A percentile compares a stretch with the other conserved stretches of the same genome.
These are phyloP conservation scores for Skeletonema marinoi DNA, from an alignment of 108 stramenopile species.

Conservation along the genomic window DNA sequence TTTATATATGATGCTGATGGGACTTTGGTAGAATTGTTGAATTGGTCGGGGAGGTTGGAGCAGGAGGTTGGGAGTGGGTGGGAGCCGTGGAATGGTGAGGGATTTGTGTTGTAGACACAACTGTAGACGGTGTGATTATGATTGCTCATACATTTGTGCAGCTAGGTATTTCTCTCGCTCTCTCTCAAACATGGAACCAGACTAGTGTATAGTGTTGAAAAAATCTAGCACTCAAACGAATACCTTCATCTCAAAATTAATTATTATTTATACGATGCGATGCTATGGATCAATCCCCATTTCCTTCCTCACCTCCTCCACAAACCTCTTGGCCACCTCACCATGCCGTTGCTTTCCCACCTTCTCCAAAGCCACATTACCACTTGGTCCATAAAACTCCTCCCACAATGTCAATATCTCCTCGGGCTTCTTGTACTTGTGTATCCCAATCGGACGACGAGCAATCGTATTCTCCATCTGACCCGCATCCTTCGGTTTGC, in stretches of 20 bases:
- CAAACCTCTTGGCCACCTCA: slow-evolving; percentile 23
- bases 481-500: slow-evolving; percentile 41
- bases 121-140: too few relatives aligned
- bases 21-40: slow-evolving; percentile 73
- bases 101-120: slow-evolving; percentile 16
- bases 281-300: slow-evolving; percentile 32
- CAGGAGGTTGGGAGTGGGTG: slow-evolving; percentile 52
- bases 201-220: too few relatives aligned
- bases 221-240: too few relatives aligned
- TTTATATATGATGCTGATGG: slow-evolving; percentile 91
- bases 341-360: neutral
- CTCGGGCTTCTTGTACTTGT: slow-evolving; percentile 36
- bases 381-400: slow-evolving; percentile 33
- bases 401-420: slow-evolving; percentile 4
- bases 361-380: neutral
- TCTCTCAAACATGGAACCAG: too few relatives aligned
- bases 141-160: too few relatives aligned
- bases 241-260: too few relatives aligned
- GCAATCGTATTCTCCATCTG: slow-evolving; percentile 44
- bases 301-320: slow-evolving; percentile 36
- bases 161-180: too few relatives aligned
- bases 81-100: slow-evolving; percentile 49
- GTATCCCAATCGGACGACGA: slow-evolving; percentile 46
- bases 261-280: too few relatives aligned
- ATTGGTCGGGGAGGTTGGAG: slow-evolving; percentile 55